Evolutionary conservation across 2,329 filamentous ascomycete species (phyloP).

Genomic region (Diaporthe nobilis): DNA sequence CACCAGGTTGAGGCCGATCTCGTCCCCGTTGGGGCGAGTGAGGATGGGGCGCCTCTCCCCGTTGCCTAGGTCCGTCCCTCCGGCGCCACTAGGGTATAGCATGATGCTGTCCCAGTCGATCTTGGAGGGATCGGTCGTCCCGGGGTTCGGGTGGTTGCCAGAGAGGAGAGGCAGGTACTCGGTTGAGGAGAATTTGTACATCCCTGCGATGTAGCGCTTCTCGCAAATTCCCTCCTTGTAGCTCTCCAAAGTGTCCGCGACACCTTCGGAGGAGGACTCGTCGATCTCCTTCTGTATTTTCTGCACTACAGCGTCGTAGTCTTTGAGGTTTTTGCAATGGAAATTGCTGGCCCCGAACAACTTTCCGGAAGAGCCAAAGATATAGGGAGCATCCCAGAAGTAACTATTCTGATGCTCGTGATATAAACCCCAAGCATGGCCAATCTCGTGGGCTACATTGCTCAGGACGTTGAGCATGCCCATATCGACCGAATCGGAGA

Average conservation of each 20-base stretch:
- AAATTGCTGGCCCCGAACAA: not conserved
- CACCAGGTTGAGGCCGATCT: not conserved
- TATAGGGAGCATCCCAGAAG: not conserved
- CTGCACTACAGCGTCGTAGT: not conserved
- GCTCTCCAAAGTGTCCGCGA: no score
- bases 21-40: not conserved
- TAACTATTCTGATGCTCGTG: not conserved
- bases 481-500: not conserved
- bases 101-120: not conserved
- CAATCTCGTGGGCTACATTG: not conserved
- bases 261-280: no score
- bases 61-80: not conserved
- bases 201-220: not conserved
- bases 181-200: not conserved
- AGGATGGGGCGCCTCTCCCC: not conserved
- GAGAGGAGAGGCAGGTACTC: not conserved
- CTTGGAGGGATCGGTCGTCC: not conserved
- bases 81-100: not conserved
- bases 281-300: not conserved
- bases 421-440: not conserved
- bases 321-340: not conserved
- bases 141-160: not conserved
- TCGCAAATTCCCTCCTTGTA: not conserved
- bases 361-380: not conserved
- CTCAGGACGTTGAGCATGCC: not conserved